Evolutionary conservation across 495 filamentous ascomycete genomes (phyloP), one percentile per base, ranked within the genome.

Genomic region (Lichina pygmaea): DNA sequence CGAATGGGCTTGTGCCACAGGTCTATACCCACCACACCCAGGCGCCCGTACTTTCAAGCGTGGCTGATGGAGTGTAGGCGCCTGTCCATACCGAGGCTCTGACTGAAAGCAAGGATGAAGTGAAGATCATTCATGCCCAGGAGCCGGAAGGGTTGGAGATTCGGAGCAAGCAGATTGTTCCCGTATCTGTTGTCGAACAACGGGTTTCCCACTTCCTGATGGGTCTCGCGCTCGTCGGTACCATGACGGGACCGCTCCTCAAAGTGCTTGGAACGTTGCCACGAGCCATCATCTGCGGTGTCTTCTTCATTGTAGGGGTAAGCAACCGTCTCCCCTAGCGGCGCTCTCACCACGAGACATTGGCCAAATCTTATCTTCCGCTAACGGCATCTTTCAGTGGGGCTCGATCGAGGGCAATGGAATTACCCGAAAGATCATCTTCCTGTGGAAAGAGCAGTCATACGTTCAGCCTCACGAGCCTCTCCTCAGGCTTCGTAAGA

Each of bases 301-400:
- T 95, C 11, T 93, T 95, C 67, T 94, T 93, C 60, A 75, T 92
- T 52, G 89, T 93, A 78, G 86, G 83, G 31, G 72, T 79, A 46
- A 77, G 84, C 54, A 79, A 80, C n/a, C 69, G 4, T 24, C 24
- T 2, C 24, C 24, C 24, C 4, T 24, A 24, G 24, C 24, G 4
- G 24, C 24, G 4, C 24, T 4, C 24, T 24, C 24, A 24, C 24
- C 24, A 24, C 24, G 24, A 24, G 24, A 24, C 2, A 4, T 24
- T 4, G 24, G 4, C 24, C 24, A 24, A 24, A 24, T 24, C 24
- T 24, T 24, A 24, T 24, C 24, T 24, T 24, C 24, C 24, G 24
- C 24, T 24, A 24, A 24, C 24, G 24, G 24, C 24, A 24, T 24
- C 24, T 24, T 24, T 1, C 24, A 24, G 24, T 24, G 24, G 24